Percentiles rank a stretch among this genome's conserved stretches.
phyloP scores from a whole-genome alignment of 345 rosid genomes.

The Lumnitzera racemosa region DNA sequence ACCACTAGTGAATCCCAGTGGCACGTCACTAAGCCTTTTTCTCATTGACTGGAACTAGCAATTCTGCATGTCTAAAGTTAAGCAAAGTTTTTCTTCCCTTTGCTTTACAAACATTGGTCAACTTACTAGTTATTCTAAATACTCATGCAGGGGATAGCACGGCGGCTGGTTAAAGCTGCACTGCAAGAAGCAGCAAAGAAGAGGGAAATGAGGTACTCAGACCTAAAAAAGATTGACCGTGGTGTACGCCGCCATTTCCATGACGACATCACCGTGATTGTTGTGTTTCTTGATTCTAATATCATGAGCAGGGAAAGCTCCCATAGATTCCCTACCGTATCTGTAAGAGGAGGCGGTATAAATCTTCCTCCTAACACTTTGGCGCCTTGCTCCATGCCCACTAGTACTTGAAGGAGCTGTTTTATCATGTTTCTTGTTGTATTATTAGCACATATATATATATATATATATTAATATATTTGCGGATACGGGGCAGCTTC shows the following conservation, averaged over 20 bases:
- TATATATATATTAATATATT: not conserved
- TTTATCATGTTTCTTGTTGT: slow-evolving; percentile 13
- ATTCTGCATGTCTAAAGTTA: not conserved
- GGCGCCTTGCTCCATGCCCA: slow-evolving; percentile 34
- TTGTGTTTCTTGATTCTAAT: slow-evolving; percentile 73
- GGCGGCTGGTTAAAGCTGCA: slow-evolving; percentile 74
- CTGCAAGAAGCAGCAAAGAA: slow-evolving; percentile 87
- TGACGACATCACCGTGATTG: slow-evolving; percentile 82
- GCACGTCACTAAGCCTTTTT: not conserved
- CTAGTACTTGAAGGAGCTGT: slow-evolving; percentile 2
- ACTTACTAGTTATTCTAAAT: not conserved
- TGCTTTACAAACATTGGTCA: not conserved
- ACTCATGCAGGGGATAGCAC: slow-evolving; percentile 65
- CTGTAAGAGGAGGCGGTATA: slow-evolving; percentile 67
- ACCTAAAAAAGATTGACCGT: slow-evolving; percentile 89
- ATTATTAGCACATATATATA: slow-evolving; percentile 11
- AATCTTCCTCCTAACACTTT: slow-evolving; percentile 42
- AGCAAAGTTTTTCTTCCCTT: not conserved
- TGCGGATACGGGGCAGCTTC: slow-evolving; percentile 45
- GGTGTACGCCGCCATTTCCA: slow-evolving; percentile 93
- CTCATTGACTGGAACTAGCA: not conserved
- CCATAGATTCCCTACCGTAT: slow-evolving; percentile 33
- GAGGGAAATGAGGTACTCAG: slow-evolving; percentile 94
- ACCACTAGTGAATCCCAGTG: too few relatives aligned
- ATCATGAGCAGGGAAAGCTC: slow-evolving; percentile 48